Evolutionary conservation across 306 rosid genomes (phyloP).

Genomic region (Chamaecrista fasciculata): DNA sequence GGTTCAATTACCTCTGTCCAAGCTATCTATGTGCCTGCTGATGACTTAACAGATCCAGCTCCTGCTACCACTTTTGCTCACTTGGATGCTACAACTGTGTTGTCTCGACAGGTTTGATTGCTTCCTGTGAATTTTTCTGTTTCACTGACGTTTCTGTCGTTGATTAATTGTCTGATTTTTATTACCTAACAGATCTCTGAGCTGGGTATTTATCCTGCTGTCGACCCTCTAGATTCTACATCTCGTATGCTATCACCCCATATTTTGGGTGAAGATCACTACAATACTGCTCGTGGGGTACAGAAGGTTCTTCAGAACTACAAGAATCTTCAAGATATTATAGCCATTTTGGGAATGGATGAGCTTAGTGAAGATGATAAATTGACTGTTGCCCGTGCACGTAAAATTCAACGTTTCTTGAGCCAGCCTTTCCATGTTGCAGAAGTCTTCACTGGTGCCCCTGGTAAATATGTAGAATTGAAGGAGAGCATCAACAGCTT

Average conservation of each 20-base stretch:
- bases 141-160: background rate
- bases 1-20: slow-evolving; percentile 99
- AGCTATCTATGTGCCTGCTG: slow-evolving; percentile 99
- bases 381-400: slow-evolving; percentile 96
- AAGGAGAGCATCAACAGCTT: slow-evolving; percentile 80
- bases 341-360: slow-evolving; percentile 99
- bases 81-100: slow-evolving; percentile 98
- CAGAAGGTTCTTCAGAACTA: slow-evolving; percentile 93
- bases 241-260: slow-evolving; percentile 99
- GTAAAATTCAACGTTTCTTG: slow-evolving; percentile 75
- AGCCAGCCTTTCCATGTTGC: slow-evolving; percentile 99
- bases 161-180: background rate
- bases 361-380: slow-evolving; percentile 99
- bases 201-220: slow-evolving; percentile 98
- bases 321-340: slow-evolving; percentile 98
- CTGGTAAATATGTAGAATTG: slow-evolving; percentile 95
- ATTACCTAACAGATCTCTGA: slow-evolving; percentile 68
- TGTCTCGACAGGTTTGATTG: slow-evolving; percentile 77
- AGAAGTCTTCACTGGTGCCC: slow-evolving; percentile 98
- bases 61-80: slow-evolving; percentile 99
- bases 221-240: slow-evolving; percentile 93
- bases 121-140: background rate
- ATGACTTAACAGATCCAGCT: slow-evolving; percentile 99
- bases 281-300: slow-evolving; percentile 96
- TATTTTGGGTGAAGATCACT: slow-evolving; percentile 88